Base-by-base conservation (phyloP, 495 filamentous ascomycete species). In the Xylaria curta region DNA sequence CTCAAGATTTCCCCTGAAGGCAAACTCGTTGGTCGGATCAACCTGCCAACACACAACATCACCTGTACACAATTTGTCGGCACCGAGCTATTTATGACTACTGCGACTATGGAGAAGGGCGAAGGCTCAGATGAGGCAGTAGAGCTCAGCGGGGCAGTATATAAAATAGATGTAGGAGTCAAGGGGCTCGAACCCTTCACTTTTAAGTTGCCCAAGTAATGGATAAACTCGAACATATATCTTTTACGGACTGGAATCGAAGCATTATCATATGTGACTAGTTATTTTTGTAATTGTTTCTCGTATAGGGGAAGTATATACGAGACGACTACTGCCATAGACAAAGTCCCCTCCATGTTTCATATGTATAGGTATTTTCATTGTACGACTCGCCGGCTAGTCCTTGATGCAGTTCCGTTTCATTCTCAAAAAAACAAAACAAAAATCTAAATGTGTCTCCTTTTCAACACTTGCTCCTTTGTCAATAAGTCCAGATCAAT, bases 341-440 rank as follows among this genome's bases (percentile, higher is more conserved):
- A 59, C 38, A 68, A 17, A 19, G 10, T 12, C 17, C 44, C 19
- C 44, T 28, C 38, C 60, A 6, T 10, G 49, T 64, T 51, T 63
- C 68, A 54, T 46, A 31, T 21, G 44, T 42, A 21, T 7, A n/a
- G n/a, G n/a, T n/a, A 10, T 15, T 40, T 51, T 36, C 24, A 61
- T 47, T 75, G 67, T 89, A 87, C 10, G 94, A 78, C 60, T 84
- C 83, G 62, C 85, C 83, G 0, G 91, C 90, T 63, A 94, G 89
- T 0, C 93, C 94, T 53, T 85, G 89, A 81, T 97, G 94, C 64
- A 94, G 68, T 78, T 97, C 93, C 15, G 88, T 89, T 77, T 83
- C 88, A 64, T 91, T 80, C 69, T 85, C 85, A 75, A 97, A 97
- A 97, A 36, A 97, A 75, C 85, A 75, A 97, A 97, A 97, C 38